phyloP scores from a whole-genome alignment of 495 filamentous ascomycete species.

The Lasiosphaeria hispida region DNA sequence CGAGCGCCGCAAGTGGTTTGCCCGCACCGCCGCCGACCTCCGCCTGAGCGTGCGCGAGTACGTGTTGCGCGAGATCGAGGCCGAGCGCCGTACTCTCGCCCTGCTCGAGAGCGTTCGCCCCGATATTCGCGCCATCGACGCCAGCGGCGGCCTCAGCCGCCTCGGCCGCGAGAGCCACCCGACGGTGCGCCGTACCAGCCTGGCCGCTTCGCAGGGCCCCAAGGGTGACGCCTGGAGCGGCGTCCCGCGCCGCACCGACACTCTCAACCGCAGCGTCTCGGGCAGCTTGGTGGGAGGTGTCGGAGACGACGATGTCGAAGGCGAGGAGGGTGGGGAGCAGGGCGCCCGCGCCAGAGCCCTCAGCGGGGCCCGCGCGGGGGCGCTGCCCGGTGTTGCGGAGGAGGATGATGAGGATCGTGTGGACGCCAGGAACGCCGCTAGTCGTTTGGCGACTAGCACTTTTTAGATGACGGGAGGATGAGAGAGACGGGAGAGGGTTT shows the following conservation, averaged over 20 bases:
- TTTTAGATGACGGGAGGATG: constrained; percentile 55
- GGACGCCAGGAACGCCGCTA: constrained; percentile 93
- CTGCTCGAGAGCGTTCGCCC: constrained; percentile 88
- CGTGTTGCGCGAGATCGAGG: constrained; percentile 90
- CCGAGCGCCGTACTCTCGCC: constrained; percentile 87
- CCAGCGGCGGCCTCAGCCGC: constrained; percentile 81
- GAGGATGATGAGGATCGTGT: constrained; percentile 93
- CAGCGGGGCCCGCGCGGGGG: constrained; percentile 49
- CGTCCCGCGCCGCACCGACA: constrained; percentile 75
- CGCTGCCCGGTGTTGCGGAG: constrained; percentile 62
- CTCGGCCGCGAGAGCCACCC: constrained; percentile 88
- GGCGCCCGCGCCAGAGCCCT: constrained; percentile 48
- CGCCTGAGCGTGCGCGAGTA: constrained; percentile 82
- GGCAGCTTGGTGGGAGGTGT: constrained; percentile 58
- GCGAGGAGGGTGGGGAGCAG: constrained; percentile 39
- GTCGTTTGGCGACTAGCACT: constrained; percentile 86
- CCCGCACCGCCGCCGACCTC: constrained; percentile 78
- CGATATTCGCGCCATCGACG: constrained; percentile 89
- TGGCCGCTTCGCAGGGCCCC: constrained; percentile 85
- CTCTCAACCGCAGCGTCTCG: constrained; percentile 71
- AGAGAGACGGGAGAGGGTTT: neutral
- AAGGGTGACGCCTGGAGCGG: constrained; percentile 98
- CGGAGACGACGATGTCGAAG: constrained; percentile 46
- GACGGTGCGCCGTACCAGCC: constrained; percentile 65
- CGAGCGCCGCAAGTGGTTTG: constrained; percentile 90